phyloP scores from a whole-genome alignment of 2,329 filamentous ascomycete genomes.

The Alternaria alternata region DNA sequence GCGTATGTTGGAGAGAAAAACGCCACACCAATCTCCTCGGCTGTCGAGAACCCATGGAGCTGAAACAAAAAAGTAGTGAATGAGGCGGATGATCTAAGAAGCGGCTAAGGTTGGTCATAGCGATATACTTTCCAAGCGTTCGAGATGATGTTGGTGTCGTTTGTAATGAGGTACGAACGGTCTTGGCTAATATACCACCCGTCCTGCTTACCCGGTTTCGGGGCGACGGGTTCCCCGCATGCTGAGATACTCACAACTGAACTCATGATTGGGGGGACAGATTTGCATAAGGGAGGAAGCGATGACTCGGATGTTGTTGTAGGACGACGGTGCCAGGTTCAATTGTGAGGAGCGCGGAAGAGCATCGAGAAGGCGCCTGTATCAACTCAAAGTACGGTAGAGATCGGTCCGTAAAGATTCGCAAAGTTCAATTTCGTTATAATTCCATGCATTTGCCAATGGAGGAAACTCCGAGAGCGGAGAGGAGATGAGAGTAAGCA shows the following conservation, averaged over 20 bases:
- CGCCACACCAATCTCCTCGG: background rate
- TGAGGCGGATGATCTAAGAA: background rate
- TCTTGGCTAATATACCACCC: conserved; percentile 2
- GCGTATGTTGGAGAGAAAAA: background rate
- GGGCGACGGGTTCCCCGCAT: background rate
- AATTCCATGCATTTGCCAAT: background rate
- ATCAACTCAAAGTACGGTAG: background rate
- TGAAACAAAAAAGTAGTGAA: background rate
- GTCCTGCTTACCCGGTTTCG: conserved; percentile 1
- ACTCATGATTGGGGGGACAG: background rate
- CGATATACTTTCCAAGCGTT: background rate
- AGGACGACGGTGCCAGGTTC: no score
- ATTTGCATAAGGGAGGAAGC: background rate
- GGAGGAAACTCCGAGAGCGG: background rate
- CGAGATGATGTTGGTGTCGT: background rate
- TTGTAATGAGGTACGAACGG: background rate
- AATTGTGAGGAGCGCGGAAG: background rate
- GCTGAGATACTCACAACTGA: background rate
- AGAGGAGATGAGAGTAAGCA: background rate
- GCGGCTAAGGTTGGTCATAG: background rate
- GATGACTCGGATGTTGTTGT: background rate
- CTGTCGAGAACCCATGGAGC: background rate
- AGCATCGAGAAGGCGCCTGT: background rate
- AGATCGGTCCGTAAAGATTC: background rate
- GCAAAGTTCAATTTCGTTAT: no score